Base-by-base conservation (phyloP, 2,329 filamentous ascomycete species). In the Diaporthe ilicicola region DNA sequence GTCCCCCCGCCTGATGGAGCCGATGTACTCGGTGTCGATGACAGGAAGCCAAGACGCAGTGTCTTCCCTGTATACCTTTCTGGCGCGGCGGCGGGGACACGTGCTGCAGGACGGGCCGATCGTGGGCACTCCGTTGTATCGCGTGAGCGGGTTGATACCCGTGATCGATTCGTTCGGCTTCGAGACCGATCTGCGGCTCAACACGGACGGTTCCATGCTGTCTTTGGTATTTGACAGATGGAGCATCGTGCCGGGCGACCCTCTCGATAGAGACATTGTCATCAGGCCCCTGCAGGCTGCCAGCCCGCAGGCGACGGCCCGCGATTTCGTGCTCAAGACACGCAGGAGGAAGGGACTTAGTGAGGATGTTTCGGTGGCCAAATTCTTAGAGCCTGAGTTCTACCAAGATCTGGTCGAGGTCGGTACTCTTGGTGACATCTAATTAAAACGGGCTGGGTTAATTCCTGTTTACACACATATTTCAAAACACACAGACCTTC, bases 91-190 rank as follows among this genome's bases (percentile, higher is more conserved):
- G 72, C 88, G 96, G 76, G 96, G 96, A 0, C 96, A 99, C 81
- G 95, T 99, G 34, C 86, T 99, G 32, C 92, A 93, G n/a, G 96
- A 99, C 79, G 94, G 94, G 0, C 95, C 95, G 17, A 94, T 99
- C 72, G 94, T 95, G 0, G 96, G 96, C 29, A 98, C 96, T 12
- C 96, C 95, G 5, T 88, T 99, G 13, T 98, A 98, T 82, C 92
- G 93, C 27, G 95, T 98, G 67, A 93, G 92, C 77, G 96, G 96
- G 4, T 86, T 98, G 62, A 91, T 99, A 69, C 96, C 96, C 12
- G 96, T 98, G 72, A 97, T 99, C 79, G 96, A 99, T 84, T 94
- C 92, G 37, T 99, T 99, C 78, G 96, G 96, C 24, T 98, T 99
- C 82, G 96, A 99, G 85, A 98, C 96, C 17, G 96, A 99, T 84